Conservation (phyloP, 78 protist species). For the Polysphondylium violaceum region DNA sequence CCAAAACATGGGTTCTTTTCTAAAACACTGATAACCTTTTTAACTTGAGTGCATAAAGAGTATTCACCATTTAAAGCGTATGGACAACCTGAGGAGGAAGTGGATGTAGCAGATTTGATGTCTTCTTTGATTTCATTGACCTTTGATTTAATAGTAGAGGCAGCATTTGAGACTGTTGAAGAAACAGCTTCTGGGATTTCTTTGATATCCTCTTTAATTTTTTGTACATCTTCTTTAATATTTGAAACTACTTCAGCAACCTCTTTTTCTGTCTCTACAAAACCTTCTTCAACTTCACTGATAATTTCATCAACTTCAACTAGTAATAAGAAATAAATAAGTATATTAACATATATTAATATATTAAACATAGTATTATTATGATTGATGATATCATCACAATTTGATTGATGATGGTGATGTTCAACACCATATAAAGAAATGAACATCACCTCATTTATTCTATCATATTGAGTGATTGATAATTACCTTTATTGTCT, state of each 20-base stretch:
- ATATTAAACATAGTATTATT: too few relatives aligned
- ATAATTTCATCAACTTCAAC: slow-evolving; percentile 13
- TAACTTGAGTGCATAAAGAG: slow-evolving; percentile 45
- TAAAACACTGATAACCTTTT: slow-evolving; percentile 9
- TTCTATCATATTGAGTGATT: background rate
- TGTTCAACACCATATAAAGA: too few relatives aligned
- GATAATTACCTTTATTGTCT: background rate
- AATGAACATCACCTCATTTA: background rate
- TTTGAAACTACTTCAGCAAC: slow-evolving; percentile 28
- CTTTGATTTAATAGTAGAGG: slow-evolving; percentile 4
- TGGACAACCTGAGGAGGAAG: slow-evolving; percentile 41
- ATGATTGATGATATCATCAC: too few relatives aligned
- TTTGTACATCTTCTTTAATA: slow-evolving; percentile 20
- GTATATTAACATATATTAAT: too few relatives aligned
- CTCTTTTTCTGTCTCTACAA: slow-evolving; percentile 9
- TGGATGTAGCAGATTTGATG: slow-evolving; percentile 13
- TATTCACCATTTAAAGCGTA: slow-evolving; percentile 40
- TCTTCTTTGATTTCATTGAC: slow-evolving; percentile 35
- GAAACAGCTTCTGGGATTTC: background rate
- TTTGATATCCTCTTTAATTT: background rate
- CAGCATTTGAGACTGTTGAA: background rate
- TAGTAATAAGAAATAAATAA: too few relatives aligned
- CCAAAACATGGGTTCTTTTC: slow-evolving; percentile 48
- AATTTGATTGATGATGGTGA: too few relatives aligned
- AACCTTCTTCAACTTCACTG: background rate